Evolutionary conservation across 164 flowering plant species (phyloP).

Genomic region (Taxillus chinensis): DNA sequence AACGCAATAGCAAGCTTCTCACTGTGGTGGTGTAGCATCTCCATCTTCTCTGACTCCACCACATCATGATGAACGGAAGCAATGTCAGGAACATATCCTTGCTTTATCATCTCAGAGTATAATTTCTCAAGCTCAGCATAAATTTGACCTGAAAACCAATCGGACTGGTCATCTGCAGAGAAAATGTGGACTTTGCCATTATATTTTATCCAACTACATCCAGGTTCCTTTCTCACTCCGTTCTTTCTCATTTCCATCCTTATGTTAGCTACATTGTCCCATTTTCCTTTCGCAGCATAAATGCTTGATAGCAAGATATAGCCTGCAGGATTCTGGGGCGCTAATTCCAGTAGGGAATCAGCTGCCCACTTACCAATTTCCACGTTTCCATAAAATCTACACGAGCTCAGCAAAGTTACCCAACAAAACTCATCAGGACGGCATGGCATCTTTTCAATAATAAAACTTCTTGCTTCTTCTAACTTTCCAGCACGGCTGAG

Average conservation of each 20-base stretch:
- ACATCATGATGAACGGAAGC: conserved; percentile 50
- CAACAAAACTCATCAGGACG: conserved; percentile 70
- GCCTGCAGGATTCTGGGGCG: conserved; percentile 71
- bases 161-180: conserved; percentile 70
- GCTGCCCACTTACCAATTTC: conserved; percentile 93
- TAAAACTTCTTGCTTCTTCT: conserved; percentile 68
- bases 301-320: conserved; percentile 70
- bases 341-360: conserved; percentile 48
- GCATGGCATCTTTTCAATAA: conserved; percentile 60
- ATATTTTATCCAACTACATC: conserved; percentile 85
- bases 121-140: conserved; percentile 46
- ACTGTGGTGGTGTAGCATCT: conserved; percentile 52
- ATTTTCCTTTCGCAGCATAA: conserved; percentile 70
- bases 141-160: conserved; percentile 49
- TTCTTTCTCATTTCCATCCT: conserved; percentile 61
- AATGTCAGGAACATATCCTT: conserved; percentile 52
- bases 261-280: conserved; percentile 65
- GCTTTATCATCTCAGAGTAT: conserved; percentile 31
- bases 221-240: conserved; percentile 69
- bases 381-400: conserved; percentile 57
- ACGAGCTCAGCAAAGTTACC: conserved; percentile 74
- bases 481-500: conserved; percentile 70
- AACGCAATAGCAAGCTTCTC: conserved; percentile 74
- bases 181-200: conserved; percentile 59
- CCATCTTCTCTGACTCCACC: conserved; percentile 44